Percentiles rank a stretch among this genome's conserved stretches.
Evolutionary conservation across 2,329 filamentous ascomycete species (phyloP).

Genomic region (Colletotrichum filicis): DNA sequence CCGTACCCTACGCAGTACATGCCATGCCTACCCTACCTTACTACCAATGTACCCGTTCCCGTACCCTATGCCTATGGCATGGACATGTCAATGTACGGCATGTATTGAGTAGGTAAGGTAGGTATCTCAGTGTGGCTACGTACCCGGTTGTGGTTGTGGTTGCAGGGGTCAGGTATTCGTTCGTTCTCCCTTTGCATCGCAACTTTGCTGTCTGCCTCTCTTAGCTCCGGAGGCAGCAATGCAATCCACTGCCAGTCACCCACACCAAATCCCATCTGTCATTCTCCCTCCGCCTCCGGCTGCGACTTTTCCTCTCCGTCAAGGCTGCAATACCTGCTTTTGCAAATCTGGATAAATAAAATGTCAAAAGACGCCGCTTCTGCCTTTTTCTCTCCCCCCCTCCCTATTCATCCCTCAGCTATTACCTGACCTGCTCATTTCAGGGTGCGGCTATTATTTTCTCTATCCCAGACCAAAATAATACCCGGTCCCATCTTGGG

Average conservation of each 20-base stretch:
- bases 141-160: too few species aligned
- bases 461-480: conserved; percentile 17
- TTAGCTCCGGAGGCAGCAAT: conserved; percentile 30
- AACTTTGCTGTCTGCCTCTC: conserved; percentile 9
- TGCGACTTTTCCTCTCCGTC: conserved; percentile 5
- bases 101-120: too few species aligned
- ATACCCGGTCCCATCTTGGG: conserved; percentile 24
- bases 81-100: too few species aligned
- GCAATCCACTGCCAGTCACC: conserved; percentile 27
- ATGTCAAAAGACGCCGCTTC: conserved; percentile 19
- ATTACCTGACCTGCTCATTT: not conserved
- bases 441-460: conserved; percentile 15
- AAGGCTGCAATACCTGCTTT: conserved; percentile 30
- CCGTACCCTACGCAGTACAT: too few species aligned
- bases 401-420: conserved; percentile 16
- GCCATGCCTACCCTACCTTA: too few species aligned
- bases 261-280: not conserved
- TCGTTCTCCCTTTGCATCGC: conserved; percentile 22
- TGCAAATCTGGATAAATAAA: conserved; percentile 30
- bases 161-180: too few species aligned
- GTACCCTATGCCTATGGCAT: too few species aligned
- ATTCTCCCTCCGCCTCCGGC: conserved; percentile 11
- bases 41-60: too few species aligned
- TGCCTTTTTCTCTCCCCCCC: conserved; percentile 6
- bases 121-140: too few species aligned